These are phyloP conservation scores for Angophora floribunda DNA, from an alignment of 345 rosid genomes.

Conservation along the genomic window DNA sequence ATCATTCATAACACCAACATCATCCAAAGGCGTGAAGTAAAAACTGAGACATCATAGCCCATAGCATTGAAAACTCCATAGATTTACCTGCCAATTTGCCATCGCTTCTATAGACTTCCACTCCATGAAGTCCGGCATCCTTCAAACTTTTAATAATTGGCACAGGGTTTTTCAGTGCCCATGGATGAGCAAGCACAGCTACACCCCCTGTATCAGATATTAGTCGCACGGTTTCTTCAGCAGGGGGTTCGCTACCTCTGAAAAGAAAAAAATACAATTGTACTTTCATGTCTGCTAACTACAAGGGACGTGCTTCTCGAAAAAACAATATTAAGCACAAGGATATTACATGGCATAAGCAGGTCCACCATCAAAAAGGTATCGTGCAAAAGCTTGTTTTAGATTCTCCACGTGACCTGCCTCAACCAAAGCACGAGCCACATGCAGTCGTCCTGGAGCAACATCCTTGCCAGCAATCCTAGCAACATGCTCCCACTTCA, in stretches of 20 bases:
- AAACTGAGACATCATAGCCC: background rate
- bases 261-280: background rate
- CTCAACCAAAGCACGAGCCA: constrained; percentile 94
- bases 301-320: background rate
- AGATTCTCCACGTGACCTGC: constrained; percentile 83
- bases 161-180: constrained; percentile 80
- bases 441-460: constrained; percentile 93
- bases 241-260: constrained; percentile 87
- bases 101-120: constrained; percentile 86
- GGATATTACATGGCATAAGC: constrained; percentile 68
- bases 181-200: constrained; percentile 98
- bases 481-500: constrained; percentile 83
- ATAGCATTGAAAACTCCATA: background rate
- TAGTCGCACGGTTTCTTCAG: constrained; percentile 68
- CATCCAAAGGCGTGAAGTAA: background rate
- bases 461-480: constrained; percentile 85
- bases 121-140: constrained; percentile 84
- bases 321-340: background rate
- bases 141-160: constrained; percentile 50
- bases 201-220: constrained; percentile 78
- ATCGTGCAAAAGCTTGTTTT: constrained; percentile 80
- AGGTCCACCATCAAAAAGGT: constrained; percentile 88
- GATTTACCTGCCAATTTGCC: constrained; percentile 61
- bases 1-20: background rate
- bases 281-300: background rate